Percentiles rank a stretch among this genome's conserved stretches.
phyloP scores from a whole-genome alignment of 306 rosid genomes.

The Fragaria iinumae region DNA sequence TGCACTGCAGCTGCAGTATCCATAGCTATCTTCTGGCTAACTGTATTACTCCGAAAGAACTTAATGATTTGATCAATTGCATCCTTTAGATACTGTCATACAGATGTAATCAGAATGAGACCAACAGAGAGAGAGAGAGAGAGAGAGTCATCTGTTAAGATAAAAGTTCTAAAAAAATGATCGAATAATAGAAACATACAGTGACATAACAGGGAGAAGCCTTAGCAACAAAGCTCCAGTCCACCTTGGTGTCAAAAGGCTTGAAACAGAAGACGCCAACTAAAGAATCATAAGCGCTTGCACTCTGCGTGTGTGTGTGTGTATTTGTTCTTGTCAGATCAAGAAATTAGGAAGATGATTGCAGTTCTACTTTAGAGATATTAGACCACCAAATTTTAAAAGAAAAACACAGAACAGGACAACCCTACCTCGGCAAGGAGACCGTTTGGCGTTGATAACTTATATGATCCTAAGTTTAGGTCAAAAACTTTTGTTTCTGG shows the following conservation, averaged over 20 bases:
- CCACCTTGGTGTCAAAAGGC: constrained; percentile 76
- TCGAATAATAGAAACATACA: constrained; percentile 46
- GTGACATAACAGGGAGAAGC: constrained; percentile 99
- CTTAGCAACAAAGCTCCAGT: constrained; percentile 96
- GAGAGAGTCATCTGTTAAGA: constrained; percentile 13
- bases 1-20: constrained; percentile 98
- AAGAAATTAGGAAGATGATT: constrained; percentile 19
- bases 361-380: constrained; percentile 17
- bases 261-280: constrained; percentile 69
- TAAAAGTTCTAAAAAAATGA: constrained; percentile 10
- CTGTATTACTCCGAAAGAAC: constrained; percentile 71
- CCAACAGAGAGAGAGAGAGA: neutral
- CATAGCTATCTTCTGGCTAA: constrained; percentile 82
- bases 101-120: constrained; percentile 25
- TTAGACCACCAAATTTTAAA: constrained; percentile 12
- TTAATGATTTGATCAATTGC: constrained; percentile 70
- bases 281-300: constrained; percentile 67
- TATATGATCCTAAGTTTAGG: constrained; percentile 79
- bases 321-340: neutral
- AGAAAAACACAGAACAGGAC: constrained; percentile 18
- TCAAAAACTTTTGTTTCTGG: constrained; percentile 86
- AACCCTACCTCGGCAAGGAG: constrained; percentile 82
- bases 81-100: constrained; percentile 83
- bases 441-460: constrained; percentile 82
- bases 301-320: constrained; percentile 54